Percentiles rank a stretch among this genome's conserved stretches.
Conservation (phyloP, 352 stramenopile species). For the Globisporangium orthogonon region DNA sequence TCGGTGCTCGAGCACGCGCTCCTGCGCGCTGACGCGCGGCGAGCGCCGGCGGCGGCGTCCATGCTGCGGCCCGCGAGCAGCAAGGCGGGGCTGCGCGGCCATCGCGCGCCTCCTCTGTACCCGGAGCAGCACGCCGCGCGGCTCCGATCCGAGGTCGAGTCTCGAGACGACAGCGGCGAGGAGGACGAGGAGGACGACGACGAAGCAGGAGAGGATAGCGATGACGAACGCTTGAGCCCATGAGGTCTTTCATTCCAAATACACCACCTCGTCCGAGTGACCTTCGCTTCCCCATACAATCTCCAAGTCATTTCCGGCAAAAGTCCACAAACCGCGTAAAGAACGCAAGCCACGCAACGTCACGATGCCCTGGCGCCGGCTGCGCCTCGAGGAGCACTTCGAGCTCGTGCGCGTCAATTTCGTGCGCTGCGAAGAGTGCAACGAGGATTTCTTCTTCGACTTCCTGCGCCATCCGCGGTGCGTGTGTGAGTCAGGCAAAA, state of each 20-base stretch:
- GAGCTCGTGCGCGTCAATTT: slow-evolving; percentile 59
- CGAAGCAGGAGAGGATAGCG: background rate
- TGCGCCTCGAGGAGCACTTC: slow-evolving; percentile 62
- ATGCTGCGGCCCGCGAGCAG: background rate
- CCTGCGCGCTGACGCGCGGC: slow-evolving; percentile 26
- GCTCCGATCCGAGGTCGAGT: background rate
- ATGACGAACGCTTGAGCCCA: background rate
- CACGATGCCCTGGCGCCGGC: slow-evolving; percentile 15
- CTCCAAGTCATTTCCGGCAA: too few species aligned
- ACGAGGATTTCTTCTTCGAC: slow-evolving; percentile 80
- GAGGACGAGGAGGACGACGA: background rate
- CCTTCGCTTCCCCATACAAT: background rate
- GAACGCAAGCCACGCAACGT: background rate
- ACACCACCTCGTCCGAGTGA: background rate
- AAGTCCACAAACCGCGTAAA: background rate
- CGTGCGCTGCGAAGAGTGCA: slow-evolving; percentile 76
- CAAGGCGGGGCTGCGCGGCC: background rate
- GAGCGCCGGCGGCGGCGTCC: background rate
- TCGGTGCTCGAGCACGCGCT: slow-evolving; percentile 64
- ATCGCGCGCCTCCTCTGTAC: background rate
- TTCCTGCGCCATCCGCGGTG: slow-evolving; percentile 66
- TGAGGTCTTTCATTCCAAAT: background rate
- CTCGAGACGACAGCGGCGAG: background rate
- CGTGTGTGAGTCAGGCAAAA: slow-evolving; percentile 1
- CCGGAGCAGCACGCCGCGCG: background rate